Evolutionary conservation across 768 basidiomycete genomes (phyloP), one percentile per base, ranked within the genome.

Genomic region (Paxillus involutus): DNA sequence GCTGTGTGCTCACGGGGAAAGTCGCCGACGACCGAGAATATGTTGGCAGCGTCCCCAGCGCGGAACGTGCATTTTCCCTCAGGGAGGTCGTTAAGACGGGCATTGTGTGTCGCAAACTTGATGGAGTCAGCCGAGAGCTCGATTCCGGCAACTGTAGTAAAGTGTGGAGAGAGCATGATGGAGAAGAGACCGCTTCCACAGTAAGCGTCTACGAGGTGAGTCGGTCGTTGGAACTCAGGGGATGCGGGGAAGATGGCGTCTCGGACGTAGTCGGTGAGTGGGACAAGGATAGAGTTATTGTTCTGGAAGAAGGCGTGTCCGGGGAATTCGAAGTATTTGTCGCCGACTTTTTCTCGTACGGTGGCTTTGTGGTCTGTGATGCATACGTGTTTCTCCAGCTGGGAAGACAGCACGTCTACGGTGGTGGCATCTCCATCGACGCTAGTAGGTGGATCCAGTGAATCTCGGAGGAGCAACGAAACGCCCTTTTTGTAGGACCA

Each of bases 261-360:
- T 42, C 80, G 79, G 51, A 96, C 93, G 72, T 95, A 92, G 55
- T 81, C 67, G n/a, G 90, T 89, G 47, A 99, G 80, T 0, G 91
- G 85, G 6, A 85, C 78, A 29, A 98, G 82, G 37, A 96, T 89
- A 7, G 91, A 85, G 66, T 96, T 95, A 80, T 99, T 99, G 77
- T 98, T 98, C 67, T 99, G 96, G 81, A 98, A 98, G 78, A 98
- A 99, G 4, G 91, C 89, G 44, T 89, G 85, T 6, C 87, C 91
- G 19, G 78, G 81, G 71, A 91, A 95, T 66, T 94, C 87, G 73
- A 98, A 97, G 43, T 88, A 70, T 67, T 77, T 83, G 57, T 81
- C 73, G 9, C 92, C 94, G 24, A 98, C 91, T 44, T 81, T 80
- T 71, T 97, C 95, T 50, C 93, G 88, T 1, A 96, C 84, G 10